Evolutionary conservation across 2,329 filamentous ascomycete genomes (phyloP).

Genomic region (Colletotrichum acutatum): DNA sequence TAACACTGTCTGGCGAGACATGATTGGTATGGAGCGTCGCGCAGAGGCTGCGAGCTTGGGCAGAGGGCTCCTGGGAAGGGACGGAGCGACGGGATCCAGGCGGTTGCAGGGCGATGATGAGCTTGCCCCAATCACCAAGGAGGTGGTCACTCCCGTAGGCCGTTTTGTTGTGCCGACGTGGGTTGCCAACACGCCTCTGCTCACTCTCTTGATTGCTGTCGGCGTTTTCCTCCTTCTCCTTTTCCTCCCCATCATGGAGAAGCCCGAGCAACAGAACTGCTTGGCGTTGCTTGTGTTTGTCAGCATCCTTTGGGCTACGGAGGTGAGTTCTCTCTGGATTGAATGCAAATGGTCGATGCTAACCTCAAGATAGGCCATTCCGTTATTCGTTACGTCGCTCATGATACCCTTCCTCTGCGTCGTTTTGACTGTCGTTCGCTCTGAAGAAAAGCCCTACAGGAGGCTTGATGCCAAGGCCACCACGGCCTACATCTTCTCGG

Average conservation of each 20-base stretch:
- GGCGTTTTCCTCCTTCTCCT: conserved; percentile 80
- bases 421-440: conserved; percentile 83
- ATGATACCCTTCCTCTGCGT: conserved; percentile 95
- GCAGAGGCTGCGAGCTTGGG: conserved; percentile 94
- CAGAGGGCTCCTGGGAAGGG: conserved; percentile 81
- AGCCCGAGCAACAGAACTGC: conserved; percentile 94
- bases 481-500: conserved; percentile 85
- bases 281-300: conserved; percentile 94
- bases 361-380: conserved; percentile 75
- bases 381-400: conserved; percentile 94
- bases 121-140: conserved; percentile 69
- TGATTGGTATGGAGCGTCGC: conserved; percentile 97
- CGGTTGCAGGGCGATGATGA: conserved; percentile 88
- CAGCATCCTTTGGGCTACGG: conserved; percentile 94
- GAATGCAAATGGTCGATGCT: conserved; percentile 15
- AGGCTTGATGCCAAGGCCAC: conserved; percentile 84
- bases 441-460: conserved; percentile 64
- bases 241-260: conserved; percentile 82
- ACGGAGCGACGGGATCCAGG: conserved; percentile 73
- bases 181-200: conserved; percentile 85
- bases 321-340: conserved; percentile 64
- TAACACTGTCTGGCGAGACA: conserved; percentile 98
- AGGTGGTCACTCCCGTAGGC: conserved; percentile 83
- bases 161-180: conserved; percentile 80
- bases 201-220: conserved; percentile 77